Percentiles rank a stretch among this genome's conserved stretches.
phyloP scores from a whole-genome alignment of 306 rosid species.

The Amphicarpaea edgeworthii region DNA sequence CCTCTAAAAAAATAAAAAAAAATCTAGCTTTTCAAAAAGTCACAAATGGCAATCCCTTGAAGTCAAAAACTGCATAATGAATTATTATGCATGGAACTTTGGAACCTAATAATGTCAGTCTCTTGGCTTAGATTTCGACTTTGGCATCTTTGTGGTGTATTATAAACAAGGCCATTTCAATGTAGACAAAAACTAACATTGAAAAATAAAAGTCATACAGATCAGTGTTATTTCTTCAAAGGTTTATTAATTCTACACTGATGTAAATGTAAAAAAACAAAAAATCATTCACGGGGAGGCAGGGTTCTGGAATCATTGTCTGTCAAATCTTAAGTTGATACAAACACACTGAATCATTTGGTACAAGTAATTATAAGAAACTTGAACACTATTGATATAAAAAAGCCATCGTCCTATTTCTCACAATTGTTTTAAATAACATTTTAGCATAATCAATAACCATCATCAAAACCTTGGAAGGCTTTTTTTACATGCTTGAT shows the following conservation, averaged over 20 bases:
- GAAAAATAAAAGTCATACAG: neutral
- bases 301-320: slow-evolving; percentile 24
- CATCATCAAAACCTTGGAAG: slow-evolving; percentile 27
- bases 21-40: neutral
- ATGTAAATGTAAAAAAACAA: neutral
- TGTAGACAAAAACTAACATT: neutral
- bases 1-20: neutral
- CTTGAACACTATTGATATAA: slow-evolving; percentile 44
- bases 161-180: slow-evolving; percentile 14
- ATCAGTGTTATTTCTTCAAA: slow-evolving; percentile 28
- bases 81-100: neutral
- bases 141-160: slow-evolving; percentile 6
- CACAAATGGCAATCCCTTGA: slow-evolving; percentile 15
- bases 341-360: slow-evolving; percentile 30
- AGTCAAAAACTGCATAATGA: neutral
- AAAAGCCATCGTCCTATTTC: slow-evolving; percentile 12
- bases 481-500: slow-evolving; percentile 16
- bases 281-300: slow-evolving; percentile 26
- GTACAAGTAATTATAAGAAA: slow-evolving; percentile 27
- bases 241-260: slow-evolving; percentile 17
- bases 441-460: slow-evolving; percentile 5
- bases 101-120: slow-evolving; percentile 11
- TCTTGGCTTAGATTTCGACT: slow-evolving; percentile 4
- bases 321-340: slow-evolving; percentile 13
- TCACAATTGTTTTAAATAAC: slow-evolving; percentile 15